Conservation (phyloP, 495 filamentous ascomycete species). For the Usnea hakonensis region DNA sequence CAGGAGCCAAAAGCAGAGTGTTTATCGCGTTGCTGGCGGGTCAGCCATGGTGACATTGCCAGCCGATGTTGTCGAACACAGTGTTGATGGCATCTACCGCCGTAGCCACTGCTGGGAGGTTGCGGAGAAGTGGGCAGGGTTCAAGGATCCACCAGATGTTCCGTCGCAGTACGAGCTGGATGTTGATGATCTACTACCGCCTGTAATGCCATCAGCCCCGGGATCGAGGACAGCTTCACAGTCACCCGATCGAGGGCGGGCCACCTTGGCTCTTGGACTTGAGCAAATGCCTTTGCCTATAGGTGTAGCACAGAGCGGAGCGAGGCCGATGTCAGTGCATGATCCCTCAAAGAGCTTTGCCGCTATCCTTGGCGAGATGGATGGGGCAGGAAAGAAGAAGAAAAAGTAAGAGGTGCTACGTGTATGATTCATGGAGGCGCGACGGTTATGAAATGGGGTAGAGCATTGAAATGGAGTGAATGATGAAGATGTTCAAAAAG, state of each 20-base stretch:
- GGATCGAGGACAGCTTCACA: constrained; percentile 34
- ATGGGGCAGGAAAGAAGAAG: constrained; percentile 39
- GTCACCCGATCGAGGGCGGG: constrained; percentile 37
- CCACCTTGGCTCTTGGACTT: constrained; percentile 41
- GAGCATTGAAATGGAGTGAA: not conserved
- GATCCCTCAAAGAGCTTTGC: constrained; percentile 48
- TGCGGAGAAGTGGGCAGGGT: constrained; percentile 61
- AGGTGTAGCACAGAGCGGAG: constrained; percentile 41
- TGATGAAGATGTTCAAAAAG: too few relatives aligned
- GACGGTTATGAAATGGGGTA: not conserved
- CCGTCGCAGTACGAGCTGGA: constrained; percentile 24
- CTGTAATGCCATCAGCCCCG: constrained; percentile 30
- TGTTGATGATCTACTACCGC: constrained; percentile 27
- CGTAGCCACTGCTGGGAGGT: constrained; percentile 87
- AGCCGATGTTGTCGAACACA: constrained; percentile 75
- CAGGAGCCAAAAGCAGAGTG: constrained; percentile 56
- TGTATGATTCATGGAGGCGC: not conserved
- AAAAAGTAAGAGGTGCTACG: not conserved
- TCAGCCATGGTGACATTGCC: constrained; percentile 68
- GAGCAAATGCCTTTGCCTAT: constrained; percentile 46
- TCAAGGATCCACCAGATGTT: not conserved
- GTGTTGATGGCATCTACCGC: constrained; percentile 82
- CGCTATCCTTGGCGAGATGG: constrained; percentile 42
- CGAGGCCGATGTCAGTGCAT: constrained; percentile 35
- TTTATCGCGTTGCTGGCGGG: constrained; percentile 72